Evolutionary conservation across 768 basidiomycete genomes (phyloP).

Genomic region (Termitomyces bulborhizus): DNA sequence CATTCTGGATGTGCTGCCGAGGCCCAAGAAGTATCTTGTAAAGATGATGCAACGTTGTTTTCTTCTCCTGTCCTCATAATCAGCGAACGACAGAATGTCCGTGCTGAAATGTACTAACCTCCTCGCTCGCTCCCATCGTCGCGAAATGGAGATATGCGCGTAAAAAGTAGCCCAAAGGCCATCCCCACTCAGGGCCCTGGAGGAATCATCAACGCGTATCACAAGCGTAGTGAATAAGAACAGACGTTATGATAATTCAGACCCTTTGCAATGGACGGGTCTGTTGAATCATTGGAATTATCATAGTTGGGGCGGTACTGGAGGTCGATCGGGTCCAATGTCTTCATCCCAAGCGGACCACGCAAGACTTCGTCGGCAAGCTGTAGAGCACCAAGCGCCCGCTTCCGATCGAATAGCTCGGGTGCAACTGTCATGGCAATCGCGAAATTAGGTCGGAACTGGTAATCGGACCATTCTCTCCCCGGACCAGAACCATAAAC

Average conservation of each 20-base stretch:
- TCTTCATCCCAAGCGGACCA: conserved; percentile 95
- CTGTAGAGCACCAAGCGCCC: conserved; percentile 73
- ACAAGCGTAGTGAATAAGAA: conserved; percentile 2
- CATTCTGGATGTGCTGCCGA: conserved; percentile 67
- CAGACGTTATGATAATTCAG: conserved; percentile 88
- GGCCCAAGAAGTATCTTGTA: conserved; percentile 66
- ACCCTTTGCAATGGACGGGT: conserved; percentile 83
- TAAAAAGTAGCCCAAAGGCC: conserved; percentile 94
- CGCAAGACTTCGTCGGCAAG: conserved; percentile 78
- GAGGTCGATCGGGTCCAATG: conserved; percentile 79
- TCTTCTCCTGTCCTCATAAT: conserved; percentile 44
- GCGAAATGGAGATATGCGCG: conserved; percentile 92
- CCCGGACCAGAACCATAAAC: conserved; percentile 85
- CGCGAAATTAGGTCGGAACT: conserved; percentile 88
- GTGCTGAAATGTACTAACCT: conserved; percentile 37
- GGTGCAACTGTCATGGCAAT: conserved; percentile 97
- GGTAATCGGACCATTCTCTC: conserved; percentile 96
- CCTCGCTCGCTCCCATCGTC: conserved; percentile 51
- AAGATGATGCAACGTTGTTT: conserved; percentile 73
- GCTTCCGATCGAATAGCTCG: conserved; percentile 79
- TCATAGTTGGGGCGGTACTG: conserved; percentile 92
- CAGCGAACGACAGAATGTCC: background rate
- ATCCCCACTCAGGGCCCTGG: conserved; percentile 91
- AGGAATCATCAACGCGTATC: conserved; percentile 11
- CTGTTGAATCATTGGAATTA: conserved; percentile 88